phyloP scores from a whole-genome alignment of 345 rosid species.

The Mercurialis annua region DNA sequence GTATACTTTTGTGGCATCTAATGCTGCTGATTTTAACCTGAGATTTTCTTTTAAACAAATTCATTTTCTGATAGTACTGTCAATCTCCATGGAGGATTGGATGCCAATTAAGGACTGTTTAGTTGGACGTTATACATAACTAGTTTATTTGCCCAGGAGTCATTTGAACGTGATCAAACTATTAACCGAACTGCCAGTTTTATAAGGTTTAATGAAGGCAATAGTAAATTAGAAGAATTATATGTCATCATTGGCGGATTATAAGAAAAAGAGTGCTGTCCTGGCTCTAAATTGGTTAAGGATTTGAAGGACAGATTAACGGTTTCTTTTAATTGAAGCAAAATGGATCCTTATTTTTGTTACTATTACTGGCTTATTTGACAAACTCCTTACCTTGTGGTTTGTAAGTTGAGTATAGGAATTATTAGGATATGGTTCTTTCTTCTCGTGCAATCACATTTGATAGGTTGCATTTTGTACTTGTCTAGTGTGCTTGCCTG shows the following conservation, averaged over 20 bases:
- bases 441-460: background rate
- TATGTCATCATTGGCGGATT: background rate
- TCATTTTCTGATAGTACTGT: constrained; percentile 31
- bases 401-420: background rate
- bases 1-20: background rate
- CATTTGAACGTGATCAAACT: background rate
- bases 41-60: background rate
- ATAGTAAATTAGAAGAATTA: background rate
- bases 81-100: constrained; percentile 84
- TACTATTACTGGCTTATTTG: background rate
- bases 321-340: background rate
- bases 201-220: background rate
- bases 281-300: background rate
- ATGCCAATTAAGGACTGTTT: constrained; percentile 53
- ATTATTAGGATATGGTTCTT: background rate
- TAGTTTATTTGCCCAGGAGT: no score
- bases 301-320: background rate
- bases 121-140: background rate
- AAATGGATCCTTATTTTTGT: background rate
- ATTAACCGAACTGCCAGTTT: background rate
- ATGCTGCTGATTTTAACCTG: background rate
- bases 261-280: background rate
- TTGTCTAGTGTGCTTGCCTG: background rate
- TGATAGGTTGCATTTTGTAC: background rate
- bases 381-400: background rate